Evolutionary conservation across 176 grass and related monocot species (phyloP).

Genomic region (Luzula sylvatica): DNA sequence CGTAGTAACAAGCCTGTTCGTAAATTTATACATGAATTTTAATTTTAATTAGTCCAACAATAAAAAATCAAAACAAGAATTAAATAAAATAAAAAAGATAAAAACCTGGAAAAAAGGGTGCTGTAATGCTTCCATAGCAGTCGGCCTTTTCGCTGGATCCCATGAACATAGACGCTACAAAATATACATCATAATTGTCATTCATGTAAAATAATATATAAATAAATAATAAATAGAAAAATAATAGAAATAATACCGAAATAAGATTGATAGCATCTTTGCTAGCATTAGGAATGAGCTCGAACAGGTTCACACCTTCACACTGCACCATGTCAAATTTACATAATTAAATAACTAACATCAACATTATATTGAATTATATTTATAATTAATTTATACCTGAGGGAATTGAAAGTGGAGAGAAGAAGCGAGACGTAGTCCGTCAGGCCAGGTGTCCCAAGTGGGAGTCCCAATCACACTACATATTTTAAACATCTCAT

Average conservation of each 20-base stretch:
- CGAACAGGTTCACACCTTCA: constrained; percentile 48
- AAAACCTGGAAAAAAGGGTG: constrained; percentile 95
- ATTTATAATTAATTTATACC: constrained; percentile 22
- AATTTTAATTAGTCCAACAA: neutral
- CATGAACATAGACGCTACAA: constrained; percentile 77
- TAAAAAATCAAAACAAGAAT: neutral
- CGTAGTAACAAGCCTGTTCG: constrained; percentile 76
- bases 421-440: constrained; percentile 64
- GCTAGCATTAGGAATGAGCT: constrained; percentile 64
- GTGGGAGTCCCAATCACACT: constrained; percentile 83
- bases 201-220: neutral
- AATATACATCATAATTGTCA: neutral
- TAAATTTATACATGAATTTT: neutral
- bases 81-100: constrained; percentile 1
- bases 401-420: constrained; percentile 78
- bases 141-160: constrained; percentile 73
- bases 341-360: constrained; percentile 1
- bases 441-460: constrained; percentile 64
- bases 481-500: constrained; percentile 95
- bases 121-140: constrained; percentile 73
- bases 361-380: neutral
- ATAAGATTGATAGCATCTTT: constrained; percentile 75
- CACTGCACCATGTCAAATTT: constrained; percentile 31
- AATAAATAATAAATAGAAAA: neutral
- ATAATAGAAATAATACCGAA: constrained; percentile 35